Percentiles rank a stretch among this genome's conserved stretches.
These are phyloP conservation scores for Poa annua DNA, from an alignment of 176 grass and related monocot genomes.

Conservation along the genomic window DNA sequence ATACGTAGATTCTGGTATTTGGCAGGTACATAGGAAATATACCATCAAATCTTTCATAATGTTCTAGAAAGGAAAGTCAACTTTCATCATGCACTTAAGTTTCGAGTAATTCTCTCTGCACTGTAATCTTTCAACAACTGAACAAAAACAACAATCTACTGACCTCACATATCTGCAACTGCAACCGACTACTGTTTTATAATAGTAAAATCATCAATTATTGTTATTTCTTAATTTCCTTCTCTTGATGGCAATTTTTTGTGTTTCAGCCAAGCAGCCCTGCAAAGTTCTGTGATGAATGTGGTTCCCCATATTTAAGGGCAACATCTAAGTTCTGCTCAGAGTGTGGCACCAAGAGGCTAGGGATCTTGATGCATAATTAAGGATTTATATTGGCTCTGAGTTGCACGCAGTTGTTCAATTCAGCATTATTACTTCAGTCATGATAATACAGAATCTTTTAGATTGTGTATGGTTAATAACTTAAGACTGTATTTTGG, in stretches of 20 bases:
- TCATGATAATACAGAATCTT: neutral
- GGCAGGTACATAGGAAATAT: neutral
- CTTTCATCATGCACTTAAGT: neutral
- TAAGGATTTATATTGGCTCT: neutral
- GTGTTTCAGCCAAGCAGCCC: constrained; percentile 72
- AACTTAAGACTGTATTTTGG: neutral
- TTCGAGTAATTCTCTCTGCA: constrained; percentile 5
- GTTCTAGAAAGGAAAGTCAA: neutral
- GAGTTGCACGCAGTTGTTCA: neutral
- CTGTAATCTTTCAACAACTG: neutral
- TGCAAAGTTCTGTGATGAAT: constrained; percentile 94
- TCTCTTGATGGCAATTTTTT: constrained; percentile 11
- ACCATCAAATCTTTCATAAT: neutral
- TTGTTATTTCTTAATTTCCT: neutral
- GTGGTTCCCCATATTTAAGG: constrained; percentile 82
- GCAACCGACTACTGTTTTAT: neutral
- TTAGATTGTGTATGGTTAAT: neutral
- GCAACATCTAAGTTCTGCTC: constrained; percentile 92
- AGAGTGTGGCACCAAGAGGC: constrained; percentile 86
- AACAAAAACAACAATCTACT: constrained; percentile 24
- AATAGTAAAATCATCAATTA: neutral
- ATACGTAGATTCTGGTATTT: too few species aligned
- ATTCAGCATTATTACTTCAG: neutral
- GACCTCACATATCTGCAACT: neutral
- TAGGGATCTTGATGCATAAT: constrained; percentile 49